Conservation (phyloP, 371 early-diverging fungal species). For the Mucor piriformis region DNA sequence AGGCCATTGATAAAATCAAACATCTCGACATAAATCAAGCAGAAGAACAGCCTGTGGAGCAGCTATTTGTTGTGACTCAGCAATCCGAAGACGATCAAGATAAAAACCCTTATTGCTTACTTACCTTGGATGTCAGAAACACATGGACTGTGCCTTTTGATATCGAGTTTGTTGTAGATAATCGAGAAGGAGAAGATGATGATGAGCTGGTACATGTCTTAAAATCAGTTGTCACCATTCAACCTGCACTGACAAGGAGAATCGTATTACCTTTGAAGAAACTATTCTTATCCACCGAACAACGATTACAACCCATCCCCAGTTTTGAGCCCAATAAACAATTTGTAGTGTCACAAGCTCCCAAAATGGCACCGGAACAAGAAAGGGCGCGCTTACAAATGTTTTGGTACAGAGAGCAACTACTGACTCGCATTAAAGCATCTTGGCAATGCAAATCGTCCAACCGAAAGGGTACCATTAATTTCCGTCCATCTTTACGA, state of each 20-base stretch:
- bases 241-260: slow-evolving; percentile 50
- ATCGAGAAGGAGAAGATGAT: slow-evolving; percentile 16
- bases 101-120: slow-evolving; percentile 68
- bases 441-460: slow-evolving; percentile 56
- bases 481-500: slow-evolving; percentile 56
- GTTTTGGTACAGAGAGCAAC: slow-evolving; percentile 81
- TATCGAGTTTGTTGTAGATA: slow-evolving; percentile 67
- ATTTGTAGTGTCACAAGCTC: slow-evolving; percentile 73
- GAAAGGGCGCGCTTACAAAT: slow-evolving; percentile 65
- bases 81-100: slow-evolving; percentile 25
- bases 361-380: slow-evolving; percentile 56
- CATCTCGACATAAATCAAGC: neutral
- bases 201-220: neutral
- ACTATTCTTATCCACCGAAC: slow-evolving; percentile 58
- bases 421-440: slow-evolving; percentile 62
- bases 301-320: slow-evolving; percentile 67
- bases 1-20: slow-evolving; percentile 21
- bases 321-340: slow-evolving; percentile 74
- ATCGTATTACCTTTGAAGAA: slow-evolving; percentile 75
- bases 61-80: slow-evolving; percentile 22
- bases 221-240: slow-evolving; percentile 23
- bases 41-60: slow-evolving; percentile 28
- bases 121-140: slow-evolving; percentile 82
- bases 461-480: slow-evolving; percentile 57
- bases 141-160: slow-evolving; percentile 75